Percentiles rank a stretch among this genome's conserved stretches.
phyloP scores from a whole-genome alignment of 108 stramenopile genomes.

The Fragilaria crotonensis region DNA sequence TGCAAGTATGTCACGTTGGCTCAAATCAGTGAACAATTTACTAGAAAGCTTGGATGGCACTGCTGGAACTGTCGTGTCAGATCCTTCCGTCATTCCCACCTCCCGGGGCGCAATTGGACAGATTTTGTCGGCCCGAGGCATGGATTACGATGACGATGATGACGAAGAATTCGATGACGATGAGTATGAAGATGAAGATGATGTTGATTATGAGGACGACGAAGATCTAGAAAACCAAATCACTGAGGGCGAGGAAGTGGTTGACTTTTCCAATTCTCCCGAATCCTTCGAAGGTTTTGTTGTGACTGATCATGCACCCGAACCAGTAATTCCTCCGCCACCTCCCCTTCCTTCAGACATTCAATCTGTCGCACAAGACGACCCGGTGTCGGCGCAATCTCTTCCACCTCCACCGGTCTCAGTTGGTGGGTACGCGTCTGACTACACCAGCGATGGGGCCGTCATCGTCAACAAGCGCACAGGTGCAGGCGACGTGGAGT shows the following conservation, averaged over 20 bases:
- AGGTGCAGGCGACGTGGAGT: neutral
- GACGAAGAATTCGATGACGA: constrained; percentile 1
- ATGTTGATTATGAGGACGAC: neutral
- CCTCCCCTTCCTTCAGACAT: neutral
- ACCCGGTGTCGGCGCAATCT: neutral
- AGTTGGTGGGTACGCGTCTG: neutral
- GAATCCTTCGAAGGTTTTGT: neutral
- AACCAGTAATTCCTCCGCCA: neutral
- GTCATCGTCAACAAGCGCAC: neutral
- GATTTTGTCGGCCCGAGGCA: constrained; percentile 2
- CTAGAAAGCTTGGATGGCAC: constrained; percentile 72
- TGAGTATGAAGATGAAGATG: neutral
- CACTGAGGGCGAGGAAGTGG: neutral
- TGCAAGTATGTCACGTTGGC: constrained; percentile 65
- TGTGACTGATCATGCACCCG: neutral
- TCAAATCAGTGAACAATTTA: constrained; percentile 69
- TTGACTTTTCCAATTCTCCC: neutral
- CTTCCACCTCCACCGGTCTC: neutral
- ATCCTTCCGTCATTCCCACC: neutral
- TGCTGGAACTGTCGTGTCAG: constrained; percentile 54
- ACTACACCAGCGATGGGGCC: neutral
- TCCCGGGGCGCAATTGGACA: constrained; percentile 6
- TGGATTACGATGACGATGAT: constrained; percentile 3
- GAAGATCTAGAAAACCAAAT: neutral
- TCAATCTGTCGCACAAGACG: neutral